phyloP scores from a whole-genome alignment of 805 yeast species.

The Wickerhamiella kazuoi region DNA sequence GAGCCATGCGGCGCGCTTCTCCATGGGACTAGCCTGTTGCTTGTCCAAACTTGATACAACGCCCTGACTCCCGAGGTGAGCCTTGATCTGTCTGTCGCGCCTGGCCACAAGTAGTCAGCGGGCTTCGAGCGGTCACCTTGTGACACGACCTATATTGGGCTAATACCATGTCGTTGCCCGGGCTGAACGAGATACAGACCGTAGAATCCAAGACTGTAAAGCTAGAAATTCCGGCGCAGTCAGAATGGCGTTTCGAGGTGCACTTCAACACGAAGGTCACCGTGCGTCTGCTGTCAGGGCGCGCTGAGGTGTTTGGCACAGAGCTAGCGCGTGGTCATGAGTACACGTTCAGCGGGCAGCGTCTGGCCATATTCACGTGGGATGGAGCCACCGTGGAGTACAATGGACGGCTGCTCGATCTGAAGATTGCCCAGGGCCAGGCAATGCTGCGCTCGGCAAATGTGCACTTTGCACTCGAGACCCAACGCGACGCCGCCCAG shows the following conservation, averaged over 20 bases:
- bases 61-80: too few species aligned
- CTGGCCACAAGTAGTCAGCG: too few species aligned
- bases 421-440: slow-evolving; percentile 1
- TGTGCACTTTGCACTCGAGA: slow-evolving; percentile 61
- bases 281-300: slow-evolving; percentile 43
- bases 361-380: slow-evolving; percentile 39
- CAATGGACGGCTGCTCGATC: slow-evolving; percentile 12
- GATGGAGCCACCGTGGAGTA: slow-evolving; percentile 50
- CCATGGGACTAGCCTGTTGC: too few species aligned
- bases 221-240: slow-evolving; percentile 17
- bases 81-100: too few species aligned
- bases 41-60: too few species aligned
- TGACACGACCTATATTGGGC: too few species aligned
- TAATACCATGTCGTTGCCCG: not conserved
- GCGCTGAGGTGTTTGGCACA: slow-evolving; percentile 84
- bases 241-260: slow-evolving; percentile 69
- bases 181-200: not conserved
- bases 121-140: too few species aligned
- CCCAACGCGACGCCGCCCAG: slow-evolving; percentile 22
- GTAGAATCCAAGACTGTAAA: not conserved
- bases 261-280: slow-evolving; percentile 32
- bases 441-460: slow-evolving; percentile 42
- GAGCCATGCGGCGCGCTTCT: too few species aligned
- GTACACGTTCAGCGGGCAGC: slow-evolving; percentile 37
- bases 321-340: slow-evolving; percentile 63